Conservation (phyloP, 139 green algal genomes). For the Volvox africanus region DNA sequence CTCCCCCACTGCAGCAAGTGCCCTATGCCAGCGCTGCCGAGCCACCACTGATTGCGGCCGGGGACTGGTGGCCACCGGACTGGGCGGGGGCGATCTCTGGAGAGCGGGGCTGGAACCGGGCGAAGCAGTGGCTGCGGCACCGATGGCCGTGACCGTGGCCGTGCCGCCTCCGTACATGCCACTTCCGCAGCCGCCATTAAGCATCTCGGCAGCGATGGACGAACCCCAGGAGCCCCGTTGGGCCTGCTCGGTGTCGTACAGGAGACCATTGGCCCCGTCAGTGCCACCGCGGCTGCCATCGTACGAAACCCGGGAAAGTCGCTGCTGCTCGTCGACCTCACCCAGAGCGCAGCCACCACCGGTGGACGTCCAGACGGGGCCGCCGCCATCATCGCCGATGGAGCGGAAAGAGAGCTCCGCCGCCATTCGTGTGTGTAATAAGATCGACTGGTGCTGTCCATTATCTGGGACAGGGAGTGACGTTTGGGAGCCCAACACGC, state of each 20-base stretch:
- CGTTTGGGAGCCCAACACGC: background rate
- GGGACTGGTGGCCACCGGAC: background rate
- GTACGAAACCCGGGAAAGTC: background rate
- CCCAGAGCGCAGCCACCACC: background rate
- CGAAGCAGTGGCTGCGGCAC: background rate
- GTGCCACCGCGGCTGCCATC: background rate
- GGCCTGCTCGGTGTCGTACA: background rate
- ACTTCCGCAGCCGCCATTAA: background rate
- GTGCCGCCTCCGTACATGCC: background rate
- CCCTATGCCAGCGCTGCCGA: background rate
- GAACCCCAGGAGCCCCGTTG: background rate
- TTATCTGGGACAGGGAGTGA: background rate
- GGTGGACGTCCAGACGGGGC: background rate
- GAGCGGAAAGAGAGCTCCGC: background rate
- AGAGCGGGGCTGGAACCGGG: background rate
- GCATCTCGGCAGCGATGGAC: background rate
- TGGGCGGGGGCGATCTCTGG: background rate
- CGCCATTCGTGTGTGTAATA: background rate
- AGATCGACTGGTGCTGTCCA: too few species aligned
- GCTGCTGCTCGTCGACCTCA: background rate
- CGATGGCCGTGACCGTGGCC: too few species aligned
- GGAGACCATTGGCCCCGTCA: background rate
- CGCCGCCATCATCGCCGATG: background rate
- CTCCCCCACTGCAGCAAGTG: constrained; percentile 5
- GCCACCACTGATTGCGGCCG: background rate